phyloP scores from a whole-genome alignment of 148 eudicot genomes.

The Suaeda aralocaspica region DNA sequence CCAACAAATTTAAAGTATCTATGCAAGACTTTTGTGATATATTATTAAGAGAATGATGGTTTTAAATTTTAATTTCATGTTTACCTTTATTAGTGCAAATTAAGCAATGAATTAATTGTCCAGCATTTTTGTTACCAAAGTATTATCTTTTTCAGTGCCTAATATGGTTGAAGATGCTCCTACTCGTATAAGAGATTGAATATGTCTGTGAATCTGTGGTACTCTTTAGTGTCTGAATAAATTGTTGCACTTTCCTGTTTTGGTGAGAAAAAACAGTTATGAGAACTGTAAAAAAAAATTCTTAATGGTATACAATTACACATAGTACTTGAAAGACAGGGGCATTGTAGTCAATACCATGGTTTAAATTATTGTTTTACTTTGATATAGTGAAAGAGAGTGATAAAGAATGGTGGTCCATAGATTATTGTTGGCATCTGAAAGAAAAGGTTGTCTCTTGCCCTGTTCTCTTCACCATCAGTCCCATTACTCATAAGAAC shows the following conservation, averaged over 20 bases:
- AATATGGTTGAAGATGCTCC: too few relatives aligned
- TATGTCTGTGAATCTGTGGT: too few relatives aligned
- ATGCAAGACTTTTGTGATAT: not conserved
- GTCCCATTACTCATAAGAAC: constrained; percentile 34
- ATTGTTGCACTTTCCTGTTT: not conserved
- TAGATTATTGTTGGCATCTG: constrained; percentile 28
- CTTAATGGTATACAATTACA: too few relatives aligned
- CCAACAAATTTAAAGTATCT: not conserved
- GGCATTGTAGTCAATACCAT: constrained; percentile 33
- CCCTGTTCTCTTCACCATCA: constrained; percentile 37
- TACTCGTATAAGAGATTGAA: too few relatives aligned
- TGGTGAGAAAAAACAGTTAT: too few relatives aligned
- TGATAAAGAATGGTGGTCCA: constrained; percentile 45
- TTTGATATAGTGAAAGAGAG: constrained; percentile 17
- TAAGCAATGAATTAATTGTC: not conserved
- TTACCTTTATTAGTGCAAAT: not conserved
- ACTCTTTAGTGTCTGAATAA: not conserved
- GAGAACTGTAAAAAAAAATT: too few relatives aligned
- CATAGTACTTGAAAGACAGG: constrained; percentile 22
- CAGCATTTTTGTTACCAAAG: too few relatives aligned
- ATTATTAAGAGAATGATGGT: not conserved
- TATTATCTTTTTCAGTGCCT: too few relatives aligned
- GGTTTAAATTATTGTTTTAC: constrained; percentile 26
- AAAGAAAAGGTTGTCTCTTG: constrained; percentile 41
- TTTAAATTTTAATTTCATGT: not conserved